Evolutionary conservation across 1,284 basidiomycete species (phyloP), one percentile per base, ranked within the genome.

Genomic region (Xerocomus minutiporus): DNA sequence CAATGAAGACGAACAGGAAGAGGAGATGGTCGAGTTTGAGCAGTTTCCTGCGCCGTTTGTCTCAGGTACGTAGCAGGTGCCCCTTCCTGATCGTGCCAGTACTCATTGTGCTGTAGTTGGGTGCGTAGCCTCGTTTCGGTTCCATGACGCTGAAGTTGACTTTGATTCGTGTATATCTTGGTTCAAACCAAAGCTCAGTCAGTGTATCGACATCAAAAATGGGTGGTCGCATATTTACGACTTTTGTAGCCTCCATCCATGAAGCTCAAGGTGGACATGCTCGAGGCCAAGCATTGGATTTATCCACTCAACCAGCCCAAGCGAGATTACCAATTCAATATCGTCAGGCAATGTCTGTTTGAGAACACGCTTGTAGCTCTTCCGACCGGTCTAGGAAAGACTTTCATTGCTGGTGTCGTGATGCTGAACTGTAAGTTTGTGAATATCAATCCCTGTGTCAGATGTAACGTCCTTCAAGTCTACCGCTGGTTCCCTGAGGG

Each of bases 371-470:
- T 99, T 4, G 95, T 98, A 23, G 91, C 94, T 1, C 75, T 99
- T 11, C 97, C 97, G 0, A 99, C 97, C 0, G 97, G 97, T 54
- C 75, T 99, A 6, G 97, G 97, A 20, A 99, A 99, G 75, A 99
- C 97, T 0, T 99, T 99, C 65, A 91, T 99, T 55, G 97, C 97
- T 1, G 95, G 96, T 1, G 93, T 94, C 1, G 84, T 99, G 20
- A 98, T 99, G 91, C 73, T 94, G 9, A 95, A 94, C 60, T 94
- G 92, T 93, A 64, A 61, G 84, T 38, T 41, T 25, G 11, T 52
- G 17, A 28, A 32, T 55, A 17, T 40, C 40, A 13, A 28, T 12
- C 42, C 42, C 45, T 47, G 43, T 28, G 43, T 38, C 9, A 20
- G n/a, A 55, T 35, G 26, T 52, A 42, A 65, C 28, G 9, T 15